Base-by-base conservation (phyloP, 352 stramenopile species). In the Globisporangium canariense region DNA sequence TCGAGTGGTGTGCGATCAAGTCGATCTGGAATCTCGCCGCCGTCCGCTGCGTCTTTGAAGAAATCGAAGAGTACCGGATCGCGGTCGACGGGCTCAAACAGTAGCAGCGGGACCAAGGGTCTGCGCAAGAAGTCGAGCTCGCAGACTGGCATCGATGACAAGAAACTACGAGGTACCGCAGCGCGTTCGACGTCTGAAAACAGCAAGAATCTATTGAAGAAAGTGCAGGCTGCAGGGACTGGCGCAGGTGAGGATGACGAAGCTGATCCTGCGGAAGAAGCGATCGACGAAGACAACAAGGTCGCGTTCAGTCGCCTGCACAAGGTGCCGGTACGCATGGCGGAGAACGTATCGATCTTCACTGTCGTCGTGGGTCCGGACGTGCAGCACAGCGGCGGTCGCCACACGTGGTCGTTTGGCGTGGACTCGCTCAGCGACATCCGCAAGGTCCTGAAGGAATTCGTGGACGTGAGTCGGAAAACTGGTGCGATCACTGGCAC, bases 281-380 rank as follows among this genome's bases (percentile, higher is more conserved):
- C 38, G 11, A 60, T 89, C n/a, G 79, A 92, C 34, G 81, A 88
- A 56, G 83, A 92, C 63, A 90, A 92, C 66, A 90, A 90, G 58
- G 83, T 92, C 20, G 74, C 78, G 5, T 92, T 92, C 50, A 92
- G 79, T 52, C 83, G 78, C 2, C 73, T 92, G 52, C 83, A 92
- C 43, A 90, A 90, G 41, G 79, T 92, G 34, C 83, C 83, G 4
- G 76, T 92, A 38, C 78, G 77, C 34, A 70, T 92, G 52, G 78
- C 83, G 4, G 78, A 89, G 45, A 67, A 86, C 45, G 83, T 86
- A n/a, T 69, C 78, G 25, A 85, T 90, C 20, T 92, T 86, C 64
- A 86, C 79, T 20, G 75, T 92, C 20, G 72, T 90, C 2, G 83
- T 90, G 41, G 83, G 83, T 0, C 68, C 76, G 14, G 81, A 91